Evolutionary conservation across 2,329 filamentous ascomycete species (phyloP), one percentile per base, ranked within the genome.

Genomic region (Blastomyces emzantsi): DNA sequence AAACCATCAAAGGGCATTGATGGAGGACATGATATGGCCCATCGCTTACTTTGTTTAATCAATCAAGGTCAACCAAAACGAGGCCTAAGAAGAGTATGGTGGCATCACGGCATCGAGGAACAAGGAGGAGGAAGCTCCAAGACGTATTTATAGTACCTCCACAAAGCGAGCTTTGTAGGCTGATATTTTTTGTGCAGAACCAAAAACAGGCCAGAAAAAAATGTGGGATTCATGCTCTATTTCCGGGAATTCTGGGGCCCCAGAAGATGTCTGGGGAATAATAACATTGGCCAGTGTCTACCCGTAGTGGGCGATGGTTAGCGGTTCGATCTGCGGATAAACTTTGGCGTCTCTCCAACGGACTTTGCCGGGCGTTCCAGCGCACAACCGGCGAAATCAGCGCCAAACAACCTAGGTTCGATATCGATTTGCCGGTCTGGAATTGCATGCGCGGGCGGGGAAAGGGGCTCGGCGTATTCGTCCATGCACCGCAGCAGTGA

Each of bases 161-260:
- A 58, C 56, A 58, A 43, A 58, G 36, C 19, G 17, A 19, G 28
- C 17, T 55, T 36, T 3, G 15, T 8, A 30, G 51, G 1, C 7
- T 15, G 51, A 33, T 33, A 17, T 33, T 11, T 36, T 33, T 36
- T 9, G 25, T 33, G 17, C 7, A 7, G 33, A 55, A n/a, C 19
- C 7, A 9, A n/a, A 8, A 30, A 36, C n/a, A 2, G 19, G 3
- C 2, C 15, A 17, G 30, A 33, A 41, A 57, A 2, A 15, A 39
- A 60, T 47, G 57, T 25, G 57, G 57, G 25, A 60, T 41, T 45
- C 57, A 60, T 60, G 25, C 57, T 47, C 39, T 60, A 60, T 60
- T 30, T 60, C 57, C 39, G 41, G 22, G 25, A 58, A 47, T 30
- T 47, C 13, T 9, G n/a, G 13, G 8, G 55, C n/a, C 55, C 4